Evolutionary conservation across 2,329 filamentous ascomycete genomes (phyloP).

Genomic region (Metarhizium anisopliae): DNA sequence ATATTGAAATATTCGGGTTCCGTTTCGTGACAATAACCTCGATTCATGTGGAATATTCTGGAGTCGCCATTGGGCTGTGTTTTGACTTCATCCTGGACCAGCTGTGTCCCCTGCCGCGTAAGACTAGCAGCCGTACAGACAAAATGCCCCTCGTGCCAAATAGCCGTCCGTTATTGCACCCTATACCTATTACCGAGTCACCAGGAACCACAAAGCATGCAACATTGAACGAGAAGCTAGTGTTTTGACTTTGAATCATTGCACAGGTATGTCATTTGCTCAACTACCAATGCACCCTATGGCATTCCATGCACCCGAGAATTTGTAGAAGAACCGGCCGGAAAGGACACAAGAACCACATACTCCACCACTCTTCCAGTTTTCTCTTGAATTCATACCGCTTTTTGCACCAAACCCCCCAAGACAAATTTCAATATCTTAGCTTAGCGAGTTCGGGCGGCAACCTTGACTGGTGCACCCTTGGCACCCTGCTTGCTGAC

Average conservation of each 20-base stretch:
- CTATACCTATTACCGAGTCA: not conserved
- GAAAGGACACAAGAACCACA: conserved; percentile 34
- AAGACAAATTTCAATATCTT: conserved; percentile 1
- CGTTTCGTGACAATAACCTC: too few species aligned
- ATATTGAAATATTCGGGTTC: too few species aligned
- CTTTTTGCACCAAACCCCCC: conserved; percentile 4
- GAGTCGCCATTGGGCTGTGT: too few species aligned
- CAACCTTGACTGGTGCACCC: conserved; percentile 78
- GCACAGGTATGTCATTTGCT: conserved; percentile 21
- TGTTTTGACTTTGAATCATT: conserved; percentile 2
- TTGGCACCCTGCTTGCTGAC: conserved; percentile 96
- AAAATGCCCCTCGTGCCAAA: not conserved
- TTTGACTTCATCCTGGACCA: too few species aligned
- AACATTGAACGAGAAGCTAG: not conserved
- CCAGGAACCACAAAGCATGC: not conserved
- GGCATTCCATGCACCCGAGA: conserved; percentile 33
- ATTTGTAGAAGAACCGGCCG: conserved; percentile 31
- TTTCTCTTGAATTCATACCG: conserved; percentile 9
- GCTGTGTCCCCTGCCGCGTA: too few species aligned
- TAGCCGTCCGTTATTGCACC: not conserved
- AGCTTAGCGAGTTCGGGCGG: conserved; percentile 68
- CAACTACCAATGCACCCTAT: conserved; percentile 34
- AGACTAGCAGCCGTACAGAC: too few species aligned
- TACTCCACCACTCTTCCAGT: conserved; percentile 24
- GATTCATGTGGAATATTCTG: too few species aligned